Conservation (phyloP, 1,139 yeast genomes). For the Scheffersomyces lignicola region DNA sequence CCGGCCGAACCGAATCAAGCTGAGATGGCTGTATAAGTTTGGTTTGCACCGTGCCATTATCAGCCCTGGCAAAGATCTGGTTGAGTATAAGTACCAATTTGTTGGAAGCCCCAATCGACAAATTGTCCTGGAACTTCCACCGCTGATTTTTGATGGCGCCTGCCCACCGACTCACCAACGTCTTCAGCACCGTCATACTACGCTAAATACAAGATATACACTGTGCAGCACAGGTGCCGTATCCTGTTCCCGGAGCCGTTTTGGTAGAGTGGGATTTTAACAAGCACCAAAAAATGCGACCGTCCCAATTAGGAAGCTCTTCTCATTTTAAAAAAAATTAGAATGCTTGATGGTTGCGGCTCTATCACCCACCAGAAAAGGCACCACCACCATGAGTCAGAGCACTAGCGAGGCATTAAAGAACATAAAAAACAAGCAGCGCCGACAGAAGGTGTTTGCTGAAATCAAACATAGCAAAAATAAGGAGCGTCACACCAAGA, state of each 20-base stretch:
- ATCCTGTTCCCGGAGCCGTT: too few species aligned
- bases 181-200: too few species aligned
- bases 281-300: too few species aligned
- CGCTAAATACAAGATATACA: too few species aligned
- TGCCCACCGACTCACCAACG: too few species aligned
- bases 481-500: slow-evolving; percentile 72
- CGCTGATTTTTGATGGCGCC: slow-evolving; percentile 13
- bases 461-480: slow-evolving; percentile 72
- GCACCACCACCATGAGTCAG: slow-evolving; percentile 9
- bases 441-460: slow-evolving; percentile 77
- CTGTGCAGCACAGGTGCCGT: too few species aligned
- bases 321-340: too few species aligned
- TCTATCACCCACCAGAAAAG: background rate
- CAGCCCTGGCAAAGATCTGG: slow-evolving; percentile 17
- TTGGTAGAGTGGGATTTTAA: too few species aligned
- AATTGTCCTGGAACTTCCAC: slow-evolving; percentile 20
- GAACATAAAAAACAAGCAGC: slow-evolving; percentile 68
- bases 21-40: slow-evolving; percentile 9
- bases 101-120: slow-evolving; percentile 17
- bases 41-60: too few species aligned
- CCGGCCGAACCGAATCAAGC: slow-evolving; percentile 24
- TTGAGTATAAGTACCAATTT: slow-evolving; percentile 19
- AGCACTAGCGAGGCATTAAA: slow-evolving; percentile 38
- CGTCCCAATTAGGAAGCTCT: too few species aligned
- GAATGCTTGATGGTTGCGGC: too few species aligned